Conservation (phyloP, 495 filamentous ascomycete genomes). For the Jackrogersella minutella region DNA sequence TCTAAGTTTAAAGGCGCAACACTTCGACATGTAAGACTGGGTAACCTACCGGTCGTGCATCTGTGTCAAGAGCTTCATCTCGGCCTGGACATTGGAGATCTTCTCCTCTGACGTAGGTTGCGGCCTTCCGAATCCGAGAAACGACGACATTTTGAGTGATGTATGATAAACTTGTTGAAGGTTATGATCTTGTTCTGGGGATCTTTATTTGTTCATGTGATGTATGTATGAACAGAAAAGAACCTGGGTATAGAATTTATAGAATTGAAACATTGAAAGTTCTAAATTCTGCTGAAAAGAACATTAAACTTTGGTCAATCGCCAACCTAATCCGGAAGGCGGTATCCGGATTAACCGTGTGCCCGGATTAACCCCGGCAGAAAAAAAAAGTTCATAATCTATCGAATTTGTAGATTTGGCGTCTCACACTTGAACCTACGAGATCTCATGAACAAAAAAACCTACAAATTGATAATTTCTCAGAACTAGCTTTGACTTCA, state of each 20-base stretch:
- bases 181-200: constrained; percentile 15
- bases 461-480: neutral
- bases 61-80: constrained; percentile 92
- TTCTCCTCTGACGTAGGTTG: constrained; percentile 95
- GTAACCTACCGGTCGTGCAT: constrained; percentile 88
- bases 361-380: constrained; percentile 18
- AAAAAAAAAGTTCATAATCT: constrained; percentile 4
- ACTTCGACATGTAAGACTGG: neutral
- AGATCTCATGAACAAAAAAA: no score
- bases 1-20: neutral
- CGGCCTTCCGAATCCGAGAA: constrained; percentile 86
- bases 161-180: neutral
- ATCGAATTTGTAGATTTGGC: no score
- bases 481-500: neutral
- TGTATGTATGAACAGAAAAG: constrained; percentile 16
- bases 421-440: no score
- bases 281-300: constrained; percentile 11
- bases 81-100: constrained; percentile 91
- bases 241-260: constrained; percentile 7
- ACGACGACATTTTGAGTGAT: constrained; percentile 85
- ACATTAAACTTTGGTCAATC: constrained; percentile 20
- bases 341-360: constrained; percentile 34
- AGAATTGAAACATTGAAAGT: constrained; percentile 1
- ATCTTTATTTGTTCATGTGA: constrained; percentile 23
- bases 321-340: constrained; percentile 21